These are phyloP conservation scores for Helotiales sp. DNA, from an alignment of 2,329 filamentous ascomycete species.

Conservation along the genomic window DNA sequence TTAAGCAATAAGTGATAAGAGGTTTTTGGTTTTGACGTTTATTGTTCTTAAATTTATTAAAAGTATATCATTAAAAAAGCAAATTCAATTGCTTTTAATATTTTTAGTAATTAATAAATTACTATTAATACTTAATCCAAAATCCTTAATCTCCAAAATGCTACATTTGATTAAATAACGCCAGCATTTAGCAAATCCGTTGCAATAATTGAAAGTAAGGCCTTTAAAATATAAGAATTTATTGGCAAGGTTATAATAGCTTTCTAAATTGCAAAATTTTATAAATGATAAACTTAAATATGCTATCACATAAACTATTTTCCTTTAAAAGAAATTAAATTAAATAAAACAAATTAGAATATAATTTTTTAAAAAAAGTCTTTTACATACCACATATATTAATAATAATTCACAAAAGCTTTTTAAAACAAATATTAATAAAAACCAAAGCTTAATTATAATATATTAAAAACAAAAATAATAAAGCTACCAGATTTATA, in stretches of 20 bases:
- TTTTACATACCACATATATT: slow-evolving; percentile 27
- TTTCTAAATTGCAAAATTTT: slow-evolving; percentile 24
- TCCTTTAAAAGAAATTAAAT: slow-evolving; percentile 15
- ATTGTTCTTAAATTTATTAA: slow-evolving; percentile 31
- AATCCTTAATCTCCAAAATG: slow-evolving; percentile 25
- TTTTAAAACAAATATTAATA: slow-evolving; percentile 24
- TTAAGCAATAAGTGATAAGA: slow-evolving; percentile 34
- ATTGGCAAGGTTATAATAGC: slow-evolving; percentile 27
- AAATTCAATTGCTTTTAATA: slow-evolving; percentile 32
- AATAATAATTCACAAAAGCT: slow-evolving; percentile 26
- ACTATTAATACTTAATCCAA: slow-evolving; percentile 27
- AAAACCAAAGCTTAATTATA: slow-evolving; percentile 25
- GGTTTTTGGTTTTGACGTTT: slow-evolving; percentile 32
- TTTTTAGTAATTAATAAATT: slow-evolving; percentile 30
- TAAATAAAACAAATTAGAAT: slow-evolving; percentile 22
- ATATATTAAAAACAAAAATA: slow-evolving; percentile 20
- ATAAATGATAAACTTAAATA: slow-evolving; percentile 26
- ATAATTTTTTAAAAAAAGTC: slow-evolving; percentile 23
- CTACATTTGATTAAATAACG: slow-evolving; percentile 28
- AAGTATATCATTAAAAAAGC: slow-evolving; percentile 29
- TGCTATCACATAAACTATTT: slow-evolving; percentile 12
- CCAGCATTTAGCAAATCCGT: slow-evolving; percentile 23
- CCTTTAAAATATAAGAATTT: slow-evolving; percentile 25
- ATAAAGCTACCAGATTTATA: slow-evolving; percentile 27
- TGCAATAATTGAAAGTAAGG: slow-evolving; percentile 24